Evolutionary conservation across 176 grass and related monocot genomes (phyloP).

Genomic region (Phoenix dactylifera): DNA sequence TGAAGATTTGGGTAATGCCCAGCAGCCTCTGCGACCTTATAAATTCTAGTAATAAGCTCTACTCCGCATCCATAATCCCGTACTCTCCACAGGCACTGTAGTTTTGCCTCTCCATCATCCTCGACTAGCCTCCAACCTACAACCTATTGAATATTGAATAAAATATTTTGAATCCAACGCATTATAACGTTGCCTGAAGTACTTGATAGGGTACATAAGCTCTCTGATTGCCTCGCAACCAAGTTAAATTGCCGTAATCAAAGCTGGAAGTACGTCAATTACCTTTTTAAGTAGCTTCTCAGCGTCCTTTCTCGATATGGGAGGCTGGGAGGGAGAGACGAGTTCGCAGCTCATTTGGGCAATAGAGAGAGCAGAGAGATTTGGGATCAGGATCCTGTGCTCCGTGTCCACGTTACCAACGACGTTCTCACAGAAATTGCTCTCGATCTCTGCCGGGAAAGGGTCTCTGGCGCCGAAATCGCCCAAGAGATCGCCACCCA

Average conservation of each 20-base stretch:
- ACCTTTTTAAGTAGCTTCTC: conserved; percentile 50
- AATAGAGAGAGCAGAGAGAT: conserved; percentile 56
- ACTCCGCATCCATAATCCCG: conserved; percentile 47
- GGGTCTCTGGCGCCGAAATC: conserved; percentile 67
- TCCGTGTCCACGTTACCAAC: conserved; percentile 68
- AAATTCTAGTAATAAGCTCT: conserved; percentile 67
- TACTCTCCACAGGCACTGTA: conserved; percentile 79
- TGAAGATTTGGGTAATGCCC: conserved; percentile 37
- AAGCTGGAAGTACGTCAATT: neutral
- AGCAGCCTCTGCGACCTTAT: conserved; percentile 27
- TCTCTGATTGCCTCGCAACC: too few relatives aligned
- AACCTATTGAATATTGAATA: conserved; percentile 30
- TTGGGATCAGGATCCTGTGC: conserved; percentile 89
- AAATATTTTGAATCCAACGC: neutral
- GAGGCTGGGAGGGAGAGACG: conserved; percentile 10
- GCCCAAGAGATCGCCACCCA: conserved; percentile 49
- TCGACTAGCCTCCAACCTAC: conserved; percentile 65
- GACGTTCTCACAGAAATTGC: conserved; percentile 68
- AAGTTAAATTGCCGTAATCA: neutral
- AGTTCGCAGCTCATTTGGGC: conserved; percentile 39
- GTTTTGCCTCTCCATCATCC: conserved; percentile 2
- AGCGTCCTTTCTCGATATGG: conserved; percentile 37
- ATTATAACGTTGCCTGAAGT: neutral
- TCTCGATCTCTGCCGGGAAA: conserved; percentile 75
- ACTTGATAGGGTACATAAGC: too few relatives aligned